Evolutionary conservation across 495 filamentous ascomycete species (phyloP).

Genomic region (Cairneyella variabilis): DNA sequence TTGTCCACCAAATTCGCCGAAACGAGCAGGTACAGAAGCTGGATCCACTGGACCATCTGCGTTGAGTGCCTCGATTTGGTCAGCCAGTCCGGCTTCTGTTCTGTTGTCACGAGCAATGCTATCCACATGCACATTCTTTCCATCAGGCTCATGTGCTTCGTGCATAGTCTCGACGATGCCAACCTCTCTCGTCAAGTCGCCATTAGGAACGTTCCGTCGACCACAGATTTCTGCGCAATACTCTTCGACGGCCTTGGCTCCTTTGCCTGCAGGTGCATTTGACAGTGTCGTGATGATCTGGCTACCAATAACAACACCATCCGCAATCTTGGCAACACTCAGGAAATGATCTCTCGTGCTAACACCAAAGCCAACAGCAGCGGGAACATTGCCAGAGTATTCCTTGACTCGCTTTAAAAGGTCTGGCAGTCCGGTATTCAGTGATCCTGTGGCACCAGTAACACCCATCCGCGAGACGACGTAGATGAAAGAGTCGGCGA

Average conservation of each 20-base stretch:
- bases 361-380: conserved; percentile 92
- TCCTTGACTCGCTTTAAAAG: conserved; percentile 83
- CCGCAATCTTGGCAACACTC: conserved; percentile 74
- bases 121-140: conserved; percentile 49
- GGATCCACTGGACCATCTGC: conserved; percentile 35
- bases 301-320: conserved; percentile 96
- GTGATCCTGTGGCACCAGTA: conserved; percentile 79
- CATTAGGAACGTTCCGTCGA: conserved; percentile 42
- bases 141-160: conserved; percentile 48
- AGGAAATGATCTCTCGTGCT: conserved; percentile 94
- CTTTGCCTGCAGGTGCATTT: conserved; percentile 63
- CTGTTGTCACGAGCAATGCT: conserved; percentile 57
- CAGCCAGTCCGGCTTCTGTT: conserved; percentile 56
- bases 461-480: conserved; percentile 98
- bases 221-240: conserved; percentile 83
- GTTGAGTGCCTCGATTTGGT: conserved; percentile 73
- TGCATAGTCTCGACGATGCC: conserved; percentile 61
- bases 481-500: conserved; percentile 98
- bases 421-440: conserved; percentile 75
- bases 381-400: conserved; percentile 84
- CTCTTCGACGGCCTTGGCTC: conserved; percentile 72
- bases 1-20: conserved; percentile 97
- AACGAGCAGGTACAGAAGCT: conserved; percentile 67
- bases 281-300: conserved; percentile 73
- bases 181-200: conserved; percentile 50